A percentile compares a stretch with the other conserved stretches of the same genome.
Conservation (phyloP, 2,329 filamentous ascomycete genomes). For the Fulvia fulva region DNA sequence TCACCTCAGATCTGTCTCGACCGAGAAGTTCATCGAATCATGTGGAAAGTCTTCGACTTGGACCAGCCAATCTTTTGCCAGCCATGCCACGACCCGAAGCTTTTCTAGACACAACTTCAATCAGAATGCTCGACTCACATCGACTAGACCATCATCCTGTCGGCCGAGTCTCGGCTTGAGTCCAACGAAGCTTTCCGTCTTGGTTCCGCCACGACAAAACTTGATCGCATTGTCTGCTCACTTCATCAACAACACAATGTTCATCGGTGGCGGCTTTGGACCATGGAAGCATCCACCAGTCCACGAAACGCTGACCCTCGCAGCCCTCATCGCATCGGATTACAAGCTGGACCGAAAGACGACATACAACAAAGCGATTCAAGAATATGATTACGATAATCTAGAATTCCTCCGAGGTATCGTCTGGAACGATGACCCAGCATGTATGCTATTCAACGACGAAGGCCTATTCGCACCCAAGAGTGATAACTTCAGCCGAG, state of each 20-base stretch:
- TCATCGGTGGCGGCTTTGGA: constrained; percentile 5
- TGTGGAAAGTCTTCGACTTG: too few species aligned
- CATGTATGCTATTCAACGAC: constrained; percentile 6
- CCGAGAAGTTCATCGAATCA: too few species aligned
- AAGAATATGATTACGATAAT: constrained; percentile 2
- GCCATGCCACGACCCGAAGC: too few species aligned
- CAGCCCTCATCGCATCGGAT: constrained; percentile 4
- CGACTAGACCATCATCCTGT: too few species aligned
- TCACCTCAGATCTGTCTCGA: too few species aligned
- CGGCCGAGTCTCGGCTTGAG: too few species aligned
- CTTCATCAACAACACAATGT: neutral
- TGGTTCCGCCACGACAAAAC: neutral
- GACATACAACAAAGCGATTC: constrained; percentile 3
- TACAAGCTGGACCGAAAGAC: constrained; percentile 4
- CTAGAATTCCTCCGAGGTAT: constrained; percentile 7
- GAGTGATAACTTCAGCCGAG: constrained; percentile 4
- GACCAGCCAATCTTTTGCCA: too few species aligned
- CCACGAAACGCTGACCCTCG: constrained; percentile 7
- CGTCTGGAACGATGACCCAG: constrained; percentile 9
- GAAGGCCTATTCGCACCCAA: neutral
- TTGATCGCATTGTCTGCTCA: neutral
- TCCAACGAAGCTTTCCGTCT: too few species aligned
- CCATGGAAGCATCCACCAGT: constrained; percentile 4
- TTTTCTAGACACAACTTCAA: too few species aligned
- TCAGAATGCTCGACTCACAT: too few species aligned